Evolutionary conservation across 345 rosid species (phyloP).

Genomic region (Gynandropsis gynandra): DNA sequence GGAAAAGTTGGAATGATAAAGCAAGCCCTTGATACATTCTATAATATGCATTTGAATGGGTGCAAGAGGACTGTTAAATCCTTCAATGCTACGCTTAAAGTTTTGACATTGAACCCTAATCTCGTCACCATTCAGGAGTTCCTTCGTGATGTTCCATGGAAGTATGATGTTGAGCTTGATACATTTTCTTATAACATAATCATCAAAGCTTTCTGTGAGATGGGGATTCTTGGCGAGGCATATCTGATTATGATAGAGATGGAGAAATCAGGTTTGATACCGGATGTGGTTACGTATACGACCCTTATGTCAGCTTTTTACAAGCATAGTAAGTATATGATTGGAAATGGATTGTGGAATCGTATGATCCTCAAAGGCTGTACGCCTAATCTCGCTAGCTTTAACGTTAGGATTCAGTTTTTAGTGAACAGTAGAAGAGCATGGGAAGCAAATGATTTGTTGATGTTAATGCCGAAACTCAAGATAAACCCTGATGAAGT

Average conservation of each 20-base stretch:
- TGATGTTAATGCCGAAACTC: slow-evolving; percentile 52
- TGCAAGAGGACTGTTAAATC: slow-evolving; percentile 68
- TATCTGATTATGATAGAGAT: slow-evolving; percentile 44
- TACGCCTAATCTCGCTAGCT: slow-evolving; percentile 62
- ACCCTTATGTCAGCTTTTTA: slow-evolving; percentile 67
- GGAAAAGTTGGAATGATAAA: slow-evolving; percentile 74
- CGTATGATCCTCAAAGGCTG: slow-evolving; percentile 70
- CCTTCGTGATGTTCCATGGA: slow-evolving; percentile 32
- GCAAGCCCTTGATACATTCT: slow-evolving; percentile 54
- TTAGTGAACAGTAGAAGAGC: slow-evolving; percentile 50
- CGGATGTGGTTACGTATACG: slow-evolving; percentile 70
- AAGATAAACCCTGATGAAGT: slow-evolving; percentile 53
- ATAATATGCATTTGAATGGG: slow-evolving; percentile 50
- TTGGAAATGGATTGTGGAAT: slow-evolving; percentile 80
- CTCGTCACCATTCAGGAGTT: slow-evolving; percentile 42
- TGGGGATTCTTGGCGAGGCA: slow-evolving; percentile 51
- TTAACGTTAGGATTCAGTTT: slow-evolving; percentile 68
- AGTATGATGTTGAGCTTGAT: slow-evolving; percentile 43
- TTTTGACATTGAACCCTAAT: slow-evolving; percentile 44
- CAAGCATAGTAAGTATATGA: slow-evolving; percentile 37
- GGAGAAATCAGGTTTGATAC: slow-evolving; percentile 49
- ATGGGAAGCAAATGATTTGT: slow-evolving; percentile 63
- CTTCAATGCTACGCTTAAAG: slow-evolving; percentile 62
- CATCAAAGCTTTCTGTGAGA: slow-evolving; percentile 49
- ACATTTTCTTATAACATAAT: slow-evolving; percentile 48